These are phyloP conservation scores for Endocalyx cinctus DNA, from an alignment of 2,329 filamentous ascomycete species.

Conservation along the genomic window DNA sequence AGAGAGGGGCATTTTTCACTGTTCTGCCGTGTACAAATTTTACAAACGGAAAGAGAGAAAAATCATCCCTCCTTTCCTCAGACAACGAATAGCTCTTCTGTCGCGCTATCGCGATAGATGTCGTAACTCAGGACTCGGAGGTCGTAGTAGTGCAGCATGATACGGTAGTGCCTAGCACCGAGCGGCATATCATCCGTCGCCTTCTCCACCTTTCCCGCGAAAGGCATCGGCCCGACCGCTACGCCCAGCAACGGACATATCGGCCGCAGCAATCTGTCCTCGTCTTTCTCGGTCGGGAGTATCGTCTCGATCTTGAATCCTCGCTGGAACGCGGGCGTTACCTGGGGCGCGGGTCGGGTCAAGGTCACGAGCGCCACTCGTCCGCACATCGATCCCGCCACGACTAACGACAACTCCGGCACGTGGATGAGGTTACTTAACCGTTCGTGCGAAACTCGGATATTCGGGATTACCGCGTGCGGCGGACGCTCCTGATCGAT, in stretches of 20 bases:
- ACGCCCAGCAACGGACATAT: constrained; percentile 59
- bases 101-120: constrained; percentile 41
- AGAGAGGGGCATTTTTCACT: too few relatives aligned
- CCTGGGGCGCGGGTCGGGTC: constrained; percentile 37
- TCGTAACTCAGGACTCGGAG: constrained; percentile 68
- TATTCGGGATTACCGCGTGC: constrained; percentile 26
- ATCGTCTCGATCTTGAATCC: constrained; percentile 52
- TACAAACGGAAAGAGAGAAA: too few relatives aligned
- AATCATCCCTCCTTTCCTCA: too few relatives aligned
- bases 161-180: constrained; percentile 46
- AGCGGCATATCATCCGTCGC: constrained; percentile 15
- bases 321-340: constrained; percentile 27
- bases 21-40: too few relatives aligned
- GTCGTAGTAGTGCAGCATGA: constrained; percentile 69
- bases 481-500: constrained; percentile 17
- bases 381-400: constrained; percentile 63
- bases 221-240: constrained; percentile 61
- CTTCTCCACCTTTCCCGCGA: constrained; percentile 24
- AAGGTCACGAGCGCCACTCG: constrained; percentile 59
- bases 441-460: constrained; percentile 34
- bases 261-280: constrained; percentile 38
- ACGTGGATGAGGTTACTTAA: constrained; percentile 61
- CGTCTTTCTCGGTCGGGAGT: constrained; percentile 42
- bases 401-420: constrained; percentile 64
- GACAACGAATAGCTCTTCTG: constrained; percentile 20